phyloP scores from a whole-genome alignment of 306 rosid genomes.

The Cicer judaicum region DNA sequence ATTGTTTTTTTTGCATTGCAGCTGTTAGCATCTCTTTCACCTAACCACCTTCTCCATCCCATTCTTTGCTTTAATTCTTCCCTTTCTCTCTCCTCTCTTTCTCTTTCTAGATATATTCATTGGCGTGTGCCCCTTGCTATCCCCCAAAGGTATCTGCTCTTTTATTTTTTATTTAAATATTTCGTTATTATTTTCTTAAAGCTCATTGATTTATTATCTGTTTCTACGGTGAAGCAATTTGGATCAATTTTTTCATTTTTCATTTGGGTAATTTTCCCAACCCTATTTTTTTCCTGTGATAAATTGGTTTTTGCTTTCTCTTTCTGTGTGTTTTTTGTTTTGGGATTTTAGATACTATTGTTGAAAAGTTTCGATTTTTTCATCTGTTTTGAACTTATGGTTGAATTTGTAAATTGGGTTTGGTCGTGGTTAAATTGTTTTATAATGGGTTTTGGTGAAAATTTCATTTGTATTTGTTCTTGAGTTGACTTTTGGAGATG shows the following conservation, averaged over 20 bases:
- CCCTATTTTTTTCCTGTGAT: neutral
- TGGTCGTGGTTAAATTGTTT: neutral
- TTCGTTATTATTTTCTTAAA: neutral
- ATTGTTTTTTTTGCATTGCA: neutral
- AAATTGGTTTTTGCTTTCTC: neutral
- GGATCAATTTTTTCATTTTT: neutral
- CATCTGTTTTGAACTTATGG: neutral
- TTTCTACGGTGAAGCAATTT: slow-evolving; percentile 27
- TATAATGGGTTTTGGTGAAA: slow-evolving; percentile 22
- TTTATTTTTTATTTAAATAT: neutral
- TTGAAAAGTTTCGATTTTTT: slow-evolving; percentile 40
- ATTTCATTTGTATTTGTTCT: slow-evolving; percentile 27
- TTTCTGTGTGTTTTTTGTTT: neutral
- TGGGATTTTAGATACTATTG: neutral
- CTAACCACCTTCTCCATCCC: slow-evolving; percentile 26
- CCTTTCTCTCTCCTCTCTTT: slow-evolving; percentile 18
- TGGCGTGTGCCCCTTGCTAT: slow-evolving; percentile 47
- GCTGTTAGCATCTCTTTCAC: slow-evolving; percentile 36
- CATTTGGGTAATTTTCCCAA: slow-evolving; percentile 20
- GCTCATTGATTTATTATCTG: slow-evolving; percentile 14
- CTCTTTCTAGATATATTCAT: slow-evolving; percentile 19
- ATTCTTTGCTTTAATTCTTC: slow-evolving; percentile 41
- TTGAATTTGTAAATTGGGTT: slow-evolving; percentile 8
- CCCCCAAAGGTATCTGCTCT: slow-evolving; percentile 49
- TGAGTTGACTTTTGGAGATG: slow-evolving; percentile 40